A percentile compares a stretch with the other conserved stretches of the same genome.
Evolutionary conservation across 352 stramenopile genomes (phyloP).

Genomic region (Elongisporangium senticosum): DNA sequence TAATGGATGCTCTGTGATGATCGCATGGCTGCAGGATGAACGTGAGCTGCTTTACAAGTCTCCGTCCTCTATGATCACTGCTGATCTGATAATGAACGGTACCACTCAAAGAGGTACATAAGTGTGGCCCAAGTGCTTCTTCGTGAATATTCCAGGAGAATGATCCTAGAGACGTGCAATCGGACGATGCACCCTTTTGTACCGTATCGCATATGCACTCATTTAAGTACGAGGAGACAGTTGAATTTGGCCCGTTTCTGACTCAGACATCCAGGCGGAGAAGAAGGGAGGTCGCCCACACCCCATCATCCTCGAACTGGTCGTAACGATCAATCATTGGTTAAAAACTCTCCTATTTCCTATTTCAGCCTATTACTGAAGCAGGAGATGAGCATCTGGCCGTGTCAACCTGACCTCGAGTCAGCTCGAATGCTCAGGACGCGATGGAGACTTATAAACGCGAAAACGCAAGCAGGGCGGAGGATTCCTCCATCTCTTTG

Average conservation of each 20-base stretch:
- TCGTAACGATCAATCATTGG: slow-evolving; percentile 9
- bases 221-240: not conserved
- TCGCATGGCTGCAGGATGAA: too few relatives aligned
- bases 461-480: too few relatives aligned
- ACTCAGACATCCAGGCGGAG: not conserved
- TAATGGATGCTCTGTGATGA: too few relatives aligned
- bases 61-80: too few relatives aligned
- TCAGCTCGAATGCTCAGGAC: not conserved
- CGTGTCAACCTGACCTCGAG: not conserved
- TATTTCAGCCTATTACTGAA: not conserved
- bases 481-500: not conserved
- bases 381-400: not conserved
- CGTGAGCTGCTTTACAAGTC: too few relatives aligned
- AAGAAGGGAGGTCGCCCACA: not conserved
- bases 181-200: not conserved
- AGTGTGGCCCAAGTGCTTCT: not conserved
- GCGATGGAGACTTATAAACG: not conserved
- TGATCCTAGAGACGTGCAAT: not conserved
- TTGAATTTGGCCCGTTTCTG: not conserved
- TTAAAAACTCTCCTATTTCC: not conserved
- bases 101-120: not conserved
- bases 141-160: not conserved
- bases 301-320: not conserved
- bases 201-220: not conserved
- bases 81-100: not conserved